Evolutionary conservation across 805 yeast genomes (phyloP).

Genomic region (Saturnispora kantuleensis): DNA sequence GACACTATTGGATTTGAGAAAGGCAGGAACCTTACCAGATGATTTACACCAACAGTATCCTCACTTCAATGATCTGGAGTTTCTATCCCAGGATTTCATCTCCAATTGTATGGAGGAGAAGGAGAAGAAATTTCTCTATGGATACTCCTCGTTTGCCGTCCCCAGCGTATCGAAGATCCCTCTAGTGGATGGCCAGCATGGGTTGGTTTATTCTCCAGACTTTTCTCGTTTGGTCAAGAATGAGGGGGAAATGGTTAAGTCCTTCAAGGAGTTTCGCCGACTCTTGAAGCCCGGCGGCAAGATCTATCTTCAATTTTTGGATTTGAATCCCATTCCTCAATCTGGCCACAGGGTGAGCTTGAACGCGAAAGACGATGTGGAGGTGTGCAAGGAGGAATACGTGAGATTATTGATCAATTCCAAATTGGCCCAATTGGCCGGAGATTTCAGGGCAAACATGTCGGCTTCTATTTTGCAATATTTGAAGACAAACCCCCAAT

Average conservation of each 20-base stretch:
- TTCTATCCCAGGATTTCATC: constrained; percentile 17
- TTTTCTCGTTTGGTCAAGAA: constrained; percentile 14
- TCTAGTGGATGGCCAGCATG: constrained; percentile 20
- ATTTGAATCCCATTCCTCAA: constrained; percentile 14
- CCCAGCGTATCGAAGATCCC: constrained; percentile 20
- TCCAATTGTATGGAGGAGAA: constrained; percentile 14
- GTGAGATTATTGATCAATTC: constrained; percentile 4
- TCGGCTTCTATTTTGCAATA: constrained; percentile 16
- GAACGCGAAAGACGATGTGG: constrained; percentile 1
- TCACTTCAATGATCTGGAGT: constrained; percentile 13
- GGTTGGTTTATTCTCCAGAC: constrained; percentile 23
- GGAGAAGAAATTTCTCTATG: constrained; percentile 19
- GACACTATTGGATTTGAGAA: constrained; percentile 18
- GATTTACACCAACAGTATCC: constrained; percentile 15
- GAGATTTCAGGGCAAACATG: constrained; percentile 13
- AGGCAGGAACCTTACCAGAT: constrained; percentile 17
- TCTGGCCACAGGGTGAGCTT: not conserved
- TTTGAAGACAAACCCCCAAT: constrained; percentile 17
- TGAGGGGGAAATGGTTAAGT: constrained; percentile 13
- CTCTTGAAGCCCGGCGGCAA: constrained; percentile 24
- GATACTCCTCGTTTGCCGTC: constrained; percentile 27
- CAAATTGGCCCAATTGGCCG: constrained; percentile 1
- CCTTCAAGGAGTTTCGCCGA: constrained; percentile 23
- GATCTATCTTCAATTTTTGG: constrained; percentile 23
- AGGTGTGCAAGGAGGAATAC: constrained; percentile 4